Conservation (phyloP, 345 rosid genomes). For the Zanthoxylum bungeanum region DNA sequence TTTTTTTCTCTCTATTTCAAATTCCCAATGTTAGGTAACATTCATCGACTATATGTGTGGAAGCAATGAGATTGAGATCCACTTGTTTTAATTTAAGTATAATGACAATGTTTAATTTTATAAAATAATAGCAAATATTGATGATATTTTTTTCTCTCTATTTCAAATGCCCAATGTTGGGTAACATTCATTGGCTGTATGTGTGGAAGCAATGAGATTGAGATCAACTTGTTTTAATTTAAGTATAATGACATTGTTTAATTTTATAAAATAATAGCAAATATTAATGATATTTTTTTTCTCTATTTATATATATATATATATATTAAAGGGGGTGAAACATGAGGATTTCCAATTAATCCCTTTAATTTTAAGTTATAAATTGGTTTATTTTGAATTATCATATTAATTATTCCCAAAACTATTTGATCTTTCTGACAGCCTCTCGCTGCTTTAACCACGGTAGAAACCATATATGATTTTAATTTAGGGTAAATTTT, state of each 20-base stretch:
- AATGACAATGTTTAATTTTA: too few species aligned
- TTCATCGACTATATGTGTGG: background rate
- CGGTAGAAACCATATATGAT: too few species aligned
- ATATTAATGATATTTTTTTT: too few species aligned
- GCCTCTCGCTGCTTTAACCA: background rate
- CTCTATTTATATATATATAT: too few species aligned
- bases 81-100: background rate
- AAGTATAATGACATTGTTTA: background rate
- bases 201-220: background rate
- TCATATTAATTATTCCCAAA: background rate
- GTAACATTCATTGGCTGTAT: background rate
- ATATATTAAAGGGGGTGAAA: too few species aligned
- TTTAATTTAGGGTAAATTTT: too few species aligned
- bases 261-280: too few species aligned
- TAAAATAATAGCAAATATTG: too few species aligned
- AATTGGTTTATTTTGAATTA: background rate
- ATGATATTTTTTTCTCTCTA: too few species aligned
- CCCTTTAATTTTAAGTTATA: background rate
- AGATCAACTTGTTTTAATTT: background rate
- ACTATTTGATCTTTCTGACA: background rate
- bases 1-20: too few species aligned
- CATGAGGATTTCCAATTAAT: too few species aligned
- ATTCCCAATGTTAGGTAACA: background rate
- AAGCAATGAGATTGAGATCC: background rate
- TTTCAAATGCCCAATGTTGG: too few species aligned